A percentile compares a stretch with the other conserved stretches of the same genome.
Conservation (phyloP, 768 basidiomycete genomes). For the Podaxis sp. region DNA sequence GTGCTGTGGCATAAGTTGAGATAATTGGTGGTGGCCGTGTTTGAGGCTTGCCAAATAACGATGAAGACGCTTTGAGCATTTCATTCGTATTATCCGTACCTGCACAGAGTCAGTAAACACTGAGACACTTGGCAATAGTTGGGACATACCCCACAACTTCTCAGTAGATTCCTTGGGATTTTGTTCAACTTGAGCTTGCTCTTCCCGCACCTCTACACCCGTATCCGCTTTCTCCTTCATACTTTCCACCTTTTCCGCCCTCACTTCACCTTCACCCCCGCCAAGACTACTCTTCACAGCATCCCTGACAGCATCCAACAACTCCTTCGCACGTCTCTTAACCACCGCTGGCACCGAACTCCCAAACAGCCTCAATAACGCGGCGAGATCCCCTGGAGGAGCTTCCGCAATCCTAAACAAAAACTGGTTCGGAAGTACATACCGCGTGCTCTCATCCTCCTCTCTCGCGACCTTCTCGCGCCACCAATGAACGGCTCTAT, state of each 20-base stretch:
- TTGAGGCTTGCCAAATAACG: constrained; percentile 28
- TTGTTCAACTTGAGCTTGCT: neutral
- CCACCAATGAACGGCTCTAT: constrained; percentile 77
- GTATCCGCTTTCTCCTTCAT: constrained; percentile 15
- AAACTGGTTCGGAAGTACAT: constrained; percentile 69
- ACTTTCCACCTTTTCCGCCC: constrained; percentile 17
- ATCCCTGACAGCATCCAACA: constrained; percentile 58
- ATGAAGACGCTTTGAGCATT: constrained; percentile 21
- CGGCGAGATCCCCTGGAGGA: constrained; percentile 63
- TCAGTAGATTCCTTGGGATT: constrained; percentile 26
- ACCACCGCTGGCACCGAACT: constrained; percentile 59
- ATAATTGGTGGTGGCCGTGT: constrained; percentile 19
- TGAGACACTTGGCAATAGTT: neutral
- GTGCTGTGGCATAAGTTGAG: constrained; percentile 23
- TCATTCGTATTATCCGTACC: constrained; percentile 11
- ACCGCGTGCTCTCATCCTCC: constrained; percentile 87
- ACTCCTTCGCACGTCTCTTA: constrained; percentile 58
- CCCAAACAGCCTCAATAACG: constrained; percentile 57
- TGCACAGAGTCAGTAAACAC: neutral
- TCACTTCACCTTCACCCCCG: constrained; percentile 13
- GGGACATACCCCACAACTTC: constrained; percentile 23
- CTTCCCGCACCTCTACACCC: constrained; percentile 11
- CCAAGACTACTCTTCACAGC: constrained; percentile 37
- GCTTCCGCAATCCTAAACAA: constrained; percentile 73
- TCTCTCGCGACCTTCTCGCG: constrained; percentile 74